Conservation (phyloP, 2,329 filamentous ascomycete species). For the Fusarium bulbicola region DNA sequence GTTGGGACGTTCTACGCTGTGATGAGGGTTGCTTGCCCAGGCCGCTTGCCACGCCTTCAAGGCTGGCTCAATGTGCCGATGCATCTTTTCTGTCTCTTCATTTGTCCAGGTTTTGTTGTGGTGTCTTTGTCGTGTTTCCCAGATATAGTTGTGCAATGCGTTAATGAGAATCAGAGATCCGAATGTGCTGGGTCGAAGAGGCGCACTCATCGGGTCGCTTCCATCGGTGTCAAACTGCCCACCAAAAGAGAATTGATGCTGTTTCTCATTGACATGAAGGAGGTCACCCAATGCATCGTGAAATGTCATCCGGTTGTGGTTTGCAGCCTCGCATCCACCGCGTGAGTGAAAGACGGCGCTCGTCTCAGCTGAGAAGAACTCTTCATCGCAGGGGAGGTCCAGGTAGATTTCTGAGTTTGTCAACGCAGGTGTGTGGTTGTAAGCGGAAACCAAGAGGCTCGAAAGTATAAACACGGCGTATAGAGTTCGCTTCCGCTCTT, state of each 20-base stretch:
- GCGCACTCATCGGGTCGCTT: slow-evolving; percentile 62
- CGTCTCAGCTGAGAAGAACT: slow-evolving; percentile 85
- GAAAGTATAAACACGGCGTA: slow-evolving; percentile 92
- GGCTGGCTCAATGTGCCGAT: slow-evolving; percentile 92
- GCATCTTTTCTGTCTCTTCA: slow-evolving; percentile 95
- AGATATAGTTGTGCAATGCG: slow-evolving; percentile 96
- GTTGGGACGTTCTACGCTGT: slow-evolving; percentile 85
- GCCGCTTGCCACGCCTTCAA: slow-evolving; percentile 93
- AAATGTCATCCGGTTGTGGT: slow-evolving; percentile 79
- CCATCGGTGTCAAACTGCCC: slow-evolving; percentile 29
- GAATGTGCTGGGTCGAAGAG: slow-evolving; percentile 86
- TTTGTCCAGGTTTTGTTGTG: slow-evolving; percentile 89
- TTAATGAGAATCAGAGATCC: slow-evolving; percentile 93
- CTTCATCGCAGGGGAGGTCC: slow-evolving; percentile 91
- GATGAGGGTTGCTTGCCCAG: slow-evolving; percentile 86
- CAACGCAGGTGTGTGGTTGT: slow-evolving; percentile 90
- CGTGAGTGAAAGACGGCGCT: slow-evolving; percentile 82
- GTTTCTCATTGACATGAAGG: slow-evolving; percentile 76
- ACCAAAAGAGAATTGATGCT: slow-evolving; percentile 56
- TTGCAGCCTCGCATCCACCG: slow-evolving; percentile 75
- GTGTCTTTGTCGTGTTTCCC: slow-evolving; percentile 93
- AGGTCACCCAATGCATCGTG: slow-evolving; percentile 83
- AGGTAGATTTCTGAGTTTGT: slow-evolving; percentile 94
- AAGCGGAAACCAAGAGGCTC: slow-evolving; percentile 88
- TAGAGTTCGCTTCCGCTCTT: slow-evolving; percentile 92